Evolutionary conservation across 371 early-diverging fungal species (phyloP).

Genomic region (Mucor circinelloides): DNA sequence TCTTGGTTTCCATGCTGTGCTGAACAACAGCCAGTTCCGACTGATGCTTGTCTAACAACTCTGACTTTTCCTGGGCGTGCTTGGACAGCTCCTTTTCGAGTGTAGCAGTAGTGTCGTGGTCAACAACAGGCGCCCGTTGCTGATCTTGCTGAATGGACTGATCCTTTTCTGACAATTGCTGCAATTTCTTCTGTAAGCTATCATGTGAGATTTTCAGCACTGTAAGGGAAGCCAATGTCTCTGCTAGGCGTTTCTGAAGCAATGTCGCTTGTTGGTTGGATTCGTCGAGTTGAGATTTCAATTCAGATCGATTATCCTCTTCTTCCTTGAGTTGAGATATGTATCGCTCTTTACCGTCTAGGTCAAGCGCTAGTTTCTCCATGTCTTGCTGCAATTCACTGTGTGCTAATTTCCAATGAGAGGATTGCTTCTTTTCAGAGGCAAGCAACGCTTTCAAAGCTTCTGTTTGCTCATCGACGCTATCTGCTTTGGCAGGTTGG

Average conservation of each 20-base stretch:
- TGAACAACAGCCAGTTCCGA: not conserved
- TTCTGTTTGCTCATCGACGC: not conserved
- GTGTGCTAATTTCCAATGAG: slow-evolving; percentile 11
- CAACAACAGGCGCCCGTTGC: not conserved
- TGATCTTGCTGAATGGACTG: not conserved
- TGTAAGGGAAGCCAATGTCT: slow-evolving; percentile 19
- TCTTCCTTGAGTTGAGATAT: slow-evolving; percentile 1
- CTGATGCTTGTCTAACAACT: not conserved
- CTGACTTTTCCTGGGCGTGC: not conserved
- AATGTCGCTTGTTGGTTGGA: slow-evolving; percentile 1
- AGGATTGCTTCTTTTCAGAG: slow-evolving; percentile 5
- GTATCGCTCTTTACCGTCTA: slow-evolving; percentile 11
- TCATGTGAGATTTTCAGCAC: slow-evolving; percentile 20
- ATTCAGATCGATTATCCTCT: not conserved
- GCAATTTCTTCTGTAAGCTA: slow-evolving; percentile 5
- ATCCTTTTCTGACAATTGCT: not conserved
- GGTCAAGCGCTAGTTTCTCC: slow-evolving; percentile 7
- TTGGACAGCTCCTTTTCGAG: not conserved
- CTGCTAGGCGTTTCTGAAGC: slow-evolving; percentile 13
- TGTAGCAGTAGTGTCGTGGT: not conserved
- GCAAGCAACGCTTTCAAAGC: not conserved
- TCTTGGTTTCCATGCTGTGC: not conserved
- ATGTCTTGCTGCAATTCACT: slow-evolving; percentile 5
- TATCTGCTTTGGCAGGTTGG: not conserved
- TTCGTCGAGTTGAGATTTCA: slow-evolving; percentile 3